Percentiles rank a stretch among this genome's conserved stretches.
Conservation (phyloP, 1,284 basidiomycete genomes). For the Heliocybe sulcata region DNA sequence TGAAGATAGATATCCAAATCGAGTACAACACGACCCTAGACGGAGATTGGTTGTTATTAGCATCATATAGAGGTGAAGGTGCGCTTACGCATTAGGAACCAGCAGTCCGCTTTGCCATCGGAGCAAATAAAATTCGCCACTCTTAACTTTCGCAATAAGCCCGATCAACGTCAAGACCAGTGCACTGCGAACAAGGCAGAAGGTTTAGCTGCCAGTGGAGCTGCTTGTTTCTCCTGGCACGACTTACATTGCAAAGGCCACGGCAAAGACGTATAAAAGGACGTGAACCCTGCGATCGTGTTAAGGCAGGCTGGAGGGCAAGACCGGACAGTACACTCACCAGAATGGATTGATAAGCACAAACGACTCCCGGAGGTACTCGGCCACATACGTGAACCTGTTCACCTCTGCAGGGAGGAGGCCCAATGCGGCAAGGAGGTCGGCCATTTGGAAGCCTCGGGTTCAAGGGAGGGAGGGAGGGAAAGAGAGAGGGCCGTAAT, state of each 20-base stretch:
- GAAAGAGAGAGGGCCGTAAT: background rate
- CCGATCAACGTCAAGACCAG: background rate
- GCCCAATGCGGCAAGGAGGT: background rate
- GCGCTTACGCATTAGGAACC: background rate
- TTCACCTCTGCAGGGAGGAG: background rate
- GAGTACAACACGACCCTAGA: constrained; percentile 1
- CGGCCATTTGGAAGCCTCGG: background rate
- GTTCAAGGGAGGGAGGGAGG: background rate
- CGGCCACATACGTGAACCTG: background rate
- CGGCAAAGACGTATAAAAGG: constrained; percentile 1
- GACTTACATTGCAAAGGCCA: background rate
- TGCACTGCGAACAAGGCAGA: background rate
- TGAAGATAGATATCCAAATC: background rate
- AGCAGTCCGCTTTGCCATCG: background rate
- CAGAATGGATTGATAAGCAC: background rate
- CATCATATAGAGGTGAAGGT: background rate
- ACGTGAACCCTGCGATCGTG: background rate
- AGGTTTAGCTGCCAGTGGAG: background rate
- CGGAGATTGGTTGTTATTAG: background rate
- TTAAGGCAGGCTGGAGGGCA: background rate
- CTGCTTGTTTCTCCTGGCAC: background rate
- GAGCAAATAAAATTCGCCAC: background rate
- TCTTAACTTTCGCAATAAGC: background rate
- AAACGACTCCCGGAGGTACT: constrained; percentile 1
- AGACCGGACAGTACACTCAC: background rate